Percentiles rank a stretch among this genome's conserved stretches.
phyloP scores from a whole-genome alignment of 208 protist genomes.

The Acanthamoeba healyi region DNA sequence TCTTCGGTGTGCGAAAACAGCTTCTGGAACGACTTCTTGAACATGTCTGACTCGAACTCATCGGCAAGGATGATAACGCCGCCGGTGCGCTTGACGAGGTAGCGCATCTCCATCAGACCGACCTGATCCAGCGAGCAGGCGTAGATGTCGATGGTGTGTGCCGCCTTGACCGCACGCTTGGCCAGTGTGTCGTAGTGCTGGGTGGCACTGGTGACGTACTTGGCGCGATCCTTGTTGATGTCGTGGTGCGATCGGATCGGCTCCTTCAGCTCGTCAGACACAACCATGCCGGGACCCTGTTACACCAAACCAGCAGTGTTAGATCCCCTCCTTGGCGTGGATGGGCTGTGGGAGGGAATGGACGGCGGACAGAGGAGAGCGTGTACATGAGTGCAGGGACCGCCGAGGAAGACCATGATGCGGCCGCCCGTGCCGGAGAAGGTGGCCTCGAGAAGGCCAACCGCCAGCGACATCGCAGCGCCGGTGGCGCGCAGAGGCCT shows the following conservation, averaged over 20 bases:
- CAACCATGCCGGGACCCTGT: conserved; percentile 94
- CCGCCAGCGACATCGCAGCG: conserved; percentile 96
- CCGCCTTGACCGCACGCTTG: conserved; percentile 94
- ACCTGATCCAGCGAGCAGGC: conserved; percentile 97
- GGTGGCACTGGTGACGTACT: conserved; percentile 87
- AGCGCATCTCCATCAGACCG: conserved; percentile 97
- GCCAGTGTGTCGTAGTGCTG: conserved; percentile 95
- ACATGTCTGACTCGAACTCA: conserved; percentile 96
- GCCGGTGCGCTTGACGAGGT: conserved; percentile 85
- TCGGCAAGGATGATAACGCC: conserved; percentile 95
- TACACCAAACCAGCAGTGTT: neutral
- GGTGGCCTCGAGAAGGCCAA: conserved; percentile 92
- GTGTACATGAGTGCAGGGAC: conserved; percentile 92
- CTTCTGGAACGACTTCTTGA: conserved; percentile 93
- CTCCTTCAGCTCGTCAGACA: conserved; percentile 92
- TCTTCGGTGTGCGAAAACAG: conserved; percentile 92
- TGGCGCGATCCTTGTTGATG: conserved; percentile 92
- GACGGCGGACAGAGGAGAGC: neutral
- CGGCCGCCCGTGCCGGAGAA: conserved; percentile 92
- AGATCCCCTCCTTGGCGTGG: neutral
- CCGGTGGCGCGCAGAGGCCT: conserved; percentile 96
- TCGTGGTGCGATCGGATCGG: conserved; percentile 97
- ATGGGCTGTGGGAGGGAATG: neutral
- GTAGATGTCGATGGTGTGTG: conserved; percentile 98
- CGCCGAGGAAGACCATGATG: conserved; percentile 97